Conservation (phyloP, 2,329 filamentous ascomycete species). For the Fusarium lateritium region DNA sequence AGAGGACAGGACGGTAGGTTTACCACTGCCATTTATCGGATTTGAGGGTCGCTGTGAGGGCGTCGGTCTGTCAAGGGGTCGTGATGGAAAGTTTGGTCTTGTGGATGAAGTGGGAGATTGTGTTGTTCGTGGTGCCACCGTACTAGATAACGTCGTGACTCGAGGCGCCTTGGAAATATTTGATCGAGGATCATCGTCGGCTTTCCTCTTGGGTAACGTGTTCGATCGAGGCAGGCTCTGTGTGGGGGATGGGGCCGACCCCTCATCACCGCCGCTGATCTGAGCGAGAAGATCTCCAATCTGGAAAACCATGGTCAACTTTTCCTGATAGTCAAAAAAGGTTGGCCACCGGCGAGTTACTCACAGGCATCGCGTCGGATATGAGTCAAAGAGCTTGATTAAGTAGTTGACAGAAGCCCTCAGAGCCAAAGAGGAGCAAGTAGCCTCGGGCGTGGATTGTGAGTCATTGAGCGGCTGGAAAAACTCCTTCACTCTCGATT, state of each 20-base stretch:
- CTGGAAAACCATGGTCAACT: slow-evolving; percentile 46
- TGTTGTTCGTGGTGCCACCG: slow-evolving; percentile 39
- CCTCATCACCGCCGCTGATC: slow-evolving; percentile 70
- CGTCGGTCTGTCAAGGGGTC: slow-evolving; percentile 47
- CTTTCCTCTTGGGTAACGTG: slow-evolving; percentile 68
- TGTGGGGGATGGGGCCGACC: slow-evolving; percentile 55
- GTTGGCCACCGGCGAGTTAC: slow-evolving; percentile 28
- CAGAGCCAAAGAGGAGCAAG: slow-evolving; percentile 44
- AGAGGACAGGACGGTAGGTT: slow-evolving; percentile 44
- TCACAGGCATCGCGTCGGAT: slow-evolving; percentile 52
- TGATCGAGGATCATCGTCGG: slow-evolving; percentile 64
- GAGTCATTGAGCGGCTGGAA: slow-evolving; percentile 48
- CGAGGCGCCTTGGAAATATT: slow-evolving; percentile 61
- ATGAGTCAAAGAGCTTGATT: slow-evolving; percentile 24
- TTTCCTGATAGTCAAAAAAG: slow-evolving; percentile 24
- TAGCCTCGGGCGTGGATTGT: slow-evolving; percentile 44
- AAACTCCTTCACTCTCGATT: slow-evolving; percentile 33
- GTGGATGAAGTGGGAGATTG: slow-evolving; percentile 40
- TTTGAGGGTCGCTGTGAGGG: slow-evolving; percentile 44
- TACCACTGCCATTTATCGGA: slow-evolving; percentile 29
- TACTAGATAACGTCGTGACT: slow-evolving; percentile 44
- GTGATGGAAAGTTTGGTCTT: slow-evolving; percentile 42
- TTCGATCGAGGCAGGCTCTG: slow-evolving; percentile 49
- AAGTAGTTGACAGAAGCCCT: slow-evolving; percentile 22
- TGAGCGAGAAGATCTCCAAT: slow-evolving; percentile 63